Evolutionary conservation across 2,329 filamentous ascomycete species (phyloP).

Genomic region (Alternaria conjuncta): DNA sequence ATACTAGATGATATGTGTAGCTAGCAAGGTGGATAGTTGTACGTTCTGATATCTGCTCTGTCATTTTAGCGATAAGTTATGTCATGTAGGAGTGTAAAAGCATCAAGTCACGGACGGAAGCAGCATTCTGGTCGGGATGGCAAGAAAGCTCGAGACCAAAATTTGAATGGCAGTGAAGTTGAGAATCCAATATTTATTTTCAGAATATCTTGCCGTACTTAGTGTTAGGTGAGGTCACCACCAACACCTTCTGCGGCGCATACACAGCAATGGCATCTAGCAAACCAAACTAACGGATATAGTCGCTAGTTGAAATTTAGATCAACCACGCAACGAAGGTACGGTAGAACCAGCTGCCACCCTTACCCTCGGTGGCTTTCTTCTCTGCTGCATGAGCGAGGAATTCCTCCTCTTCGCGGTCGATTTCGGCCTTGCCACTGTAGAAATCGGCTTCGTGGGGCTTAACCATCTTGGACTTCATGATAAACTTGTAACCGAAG

Average conservation of each 20-base stretch:
- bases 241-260: not conserved
- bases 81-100: not conserved
- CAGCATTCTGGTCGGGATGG: not conserved
- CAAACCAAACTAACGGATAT: not conserved
- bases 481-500: slow-evolving; percentile 58
- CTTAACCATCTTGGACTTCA: slow-evolving; percentile 51
- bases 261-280: not conserved
- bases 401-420: slow-evolving; percentile 75
- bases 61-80: not conserved
- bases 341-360: slow-evolving; percentile 62
- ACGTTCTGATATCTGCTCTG: not conserved
- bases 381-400: slow-evolving; percentile 61
- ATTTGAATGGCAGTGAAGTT: not conserved
- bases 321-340: slow-evolving; percentile 68
- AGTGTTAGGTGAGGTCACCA: not conserved
- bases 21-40: no score
- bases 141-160: not conserved
- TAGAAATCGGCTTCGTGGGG: slow-evolving; percentile 71
- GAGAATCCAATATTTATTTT: not conserved
- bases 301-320: slow-evolving; percentile 42
- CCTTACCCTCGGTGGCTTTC: slow-evolving; percentile 41
- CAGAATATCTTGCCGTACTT: not conserved
- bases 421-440: slow-evolving; percentile 74
- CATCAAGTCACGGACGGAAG: not conserved
- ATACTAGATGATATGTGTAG: not conserved